Evolutionary conservation across 2,329 filamentous ascomycete genomes (phyloP).

Genomic region (Fulvia fulva): DNA sequence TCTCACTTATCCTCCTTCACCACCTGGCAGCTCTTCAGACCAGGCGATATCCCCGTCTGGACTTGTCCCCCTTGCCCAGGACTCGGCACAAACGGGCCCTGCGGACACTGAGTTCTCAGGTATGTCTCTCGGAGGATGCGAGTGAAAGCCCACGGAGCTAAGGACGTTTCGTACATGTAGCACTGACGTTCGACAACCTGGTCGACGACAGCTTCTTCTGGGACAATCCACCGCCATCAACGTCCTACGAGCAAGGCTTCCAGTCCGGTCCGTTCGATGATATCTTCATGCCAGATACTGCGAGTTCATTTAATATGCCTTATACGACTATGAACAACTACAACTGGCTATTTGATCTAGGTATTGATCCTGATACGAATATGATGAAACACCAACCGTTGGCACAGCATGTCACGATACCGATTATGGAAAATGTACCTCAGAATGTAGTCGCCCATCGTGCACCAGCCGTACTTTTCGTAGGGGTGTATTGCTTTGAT

Average conservation of each 20-base stretch:
- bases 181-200: neutral
- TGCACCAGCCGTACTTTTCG: constrained; percentile 41
- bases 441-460: neutral
- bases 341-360: constrained; percentile 58
- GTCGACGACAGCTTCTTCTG: constrained; percentile 21
- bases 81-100: neutral
- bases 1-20: constrained; percentile 10
- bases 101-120: neutral
- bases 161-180: neutral
- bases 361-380: neutral
- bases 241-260: neutral
- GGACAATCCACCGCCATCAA: constrained; percentile 4
- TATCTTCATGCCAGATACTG: constrained; percentile 58
- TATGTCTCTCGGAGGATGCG: neutral
- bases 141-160: neutral
- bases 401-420: neutral
- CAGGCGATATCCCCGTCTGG: constrained; percentile 18
- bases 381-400: neutral
- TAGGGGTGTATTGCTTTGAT: constrained; percentile 39
- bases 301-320: constrained; percentile 62
- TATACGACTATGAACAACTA: constrained; percentile 62
- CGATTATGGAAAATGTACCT: neutral
- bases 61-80: neutral
- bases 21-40: constrained; percentile 13
- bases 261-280: constrained; percentile 43